phyloP scores from a whole-genome alignment of 2,329 filamentous ascomycete genomes.

The Blastomyces percursus region DNA sequence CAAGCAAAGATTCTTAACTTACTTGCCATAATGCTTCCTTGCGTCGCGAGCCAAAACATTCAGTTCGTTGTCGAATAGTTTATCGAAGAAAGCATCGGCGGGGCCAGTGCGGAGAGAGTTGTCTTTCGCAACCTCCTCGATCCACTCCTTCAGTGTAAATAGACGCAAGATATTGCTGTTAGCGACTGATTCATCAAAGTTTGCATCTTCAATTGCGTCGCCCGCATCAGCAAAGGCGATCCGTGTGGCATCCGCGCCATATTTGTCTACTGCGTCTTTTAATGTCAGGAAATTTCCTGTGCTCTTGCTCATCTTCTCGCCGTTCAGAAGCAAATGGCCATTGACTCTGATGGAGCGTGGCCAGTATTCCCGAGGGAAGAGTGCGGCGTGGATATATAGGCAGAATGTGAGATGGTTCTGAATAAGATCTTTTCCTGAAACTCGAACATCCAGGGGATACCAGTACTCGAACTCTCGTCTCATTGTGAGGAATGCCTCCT shows the following conservation, averaged over 20 bases:
- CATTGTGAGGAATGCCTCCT: slow-evolving; percentile 65
- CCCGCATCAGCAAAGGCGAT: slow-evolving; percentile 90
- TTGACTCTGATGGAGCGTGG: slow-evolving; percentile 77
- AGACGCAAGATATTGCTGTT: slow-evolving; percentile 84
- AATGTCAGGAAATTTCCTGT: slow-evolving; percentile 96
- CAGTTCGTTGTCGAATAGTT: slow-evolving; percentile 87
- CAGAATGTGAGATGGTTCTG: slow-evolving; percentile 93
- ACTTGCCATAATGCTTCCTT: slow-evolving; percentile 62
- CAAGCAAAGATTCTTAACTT: slow-evolving; percentile 20
- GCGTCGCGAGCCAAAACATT: slow-evolving; percentile 72
- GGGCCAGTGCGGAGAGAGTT: slow-evolving; percentile 65
- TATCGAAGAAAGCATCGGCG: slow-evolving; percentile 69
- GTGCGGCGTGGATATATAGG: slow-evolving; percentile 82
- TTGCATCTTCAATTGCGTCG: slow-evolving; percentile 88
- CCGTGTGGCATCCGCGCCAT: slow-evolving; percentile 83
- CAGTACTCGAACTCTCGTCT: slow-evolving; percentile 92
- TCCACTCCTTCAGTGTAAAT: slow-evolving; percentile 78
- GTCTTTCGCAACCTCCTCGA: slow-evolving; percentile 69
- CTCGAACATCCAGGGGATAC: slow-evolving; percentile 82
- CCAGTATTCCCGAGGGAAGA: slow-evolving; percentile 85
- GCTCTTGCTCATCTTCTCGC: slow-evolving; percentile 97
- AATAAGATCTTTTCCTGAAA: slow-evolving; percentile 86
- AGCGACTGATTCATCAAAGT: slow-evolving; percentile 92
- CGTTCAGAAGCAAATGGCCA: slow-evolving; percentile 87
- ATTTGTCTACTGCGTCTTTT: slow-evolving; percentile 75